Conservation (phyloP, 495 filamentous ascomycete species). For the Pyrenula massariospora region DNA sequence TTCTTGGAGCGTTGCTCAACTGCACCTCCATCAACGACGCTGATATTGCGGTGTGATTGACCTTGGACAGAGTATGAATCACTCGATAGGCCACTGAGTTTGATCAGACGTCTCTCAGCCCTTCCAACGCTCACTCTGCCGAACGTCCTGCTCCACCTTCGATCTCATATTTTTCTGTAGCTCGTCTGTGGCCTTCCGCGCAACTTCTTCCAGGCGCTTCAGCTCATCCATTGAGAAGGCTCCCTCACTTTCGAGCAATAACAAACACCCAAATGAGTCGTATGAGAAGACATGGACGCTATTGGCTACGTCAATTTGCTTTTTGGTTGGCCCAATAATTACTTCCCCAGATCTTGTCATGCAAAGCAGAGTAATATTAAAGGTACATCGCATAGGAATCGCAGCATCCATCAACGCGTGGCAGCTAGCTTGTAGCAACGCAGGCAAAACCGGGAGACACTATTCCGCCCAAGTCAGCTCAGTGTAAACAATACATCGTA, state of each 20-base stretch:
- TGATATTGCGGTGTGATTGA: too few relatives aligned
- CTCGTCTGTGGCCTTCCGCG: slow-evolving; percentile 8
- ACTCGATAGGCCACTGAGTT: too few relatives aligned
- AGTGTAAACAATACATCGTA: too few relatives aligned
- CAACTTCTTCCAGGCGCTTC: slow-evolving; percentile 57
- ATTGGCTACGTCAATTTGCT: slow-evolving; percentile 40
- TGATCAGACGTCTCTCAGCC: too few relatives aligned
- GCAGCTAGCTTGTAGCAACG: slow-evolving; percentile 59
- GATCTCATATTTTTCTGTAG: neutral
- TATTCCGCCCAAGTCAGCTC: too few relatives aligned
- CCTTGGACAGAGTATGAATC: too few relatives aligned
- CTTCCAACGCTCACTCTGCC: slow-evolving; percentile 34
- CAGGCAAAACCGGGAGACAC: slow-evolving; percentile 65
- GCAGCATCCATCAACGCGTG: slow-evolving; percentile 67
- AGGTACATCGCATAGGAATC: slow-evolving; percentile 59
- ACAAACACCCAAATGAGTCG: slow-evolving; percentile 58
- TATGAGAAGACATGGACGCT: slow-evolving; percentile 73
- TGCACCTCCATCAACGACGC: too few relatives aligned
- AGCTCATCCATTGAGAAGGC: slow-evolving; percentile 65
- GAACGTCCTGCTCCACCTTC: slow-evolving; percentile 43
- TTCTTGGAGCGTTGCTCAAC: too few relatives aligned
- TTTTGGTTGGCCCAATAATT: slow-evolving; percentile 41
- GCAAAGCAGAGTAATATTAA: slow-evolving; percentile 51
- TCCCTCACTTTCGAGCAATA: slow-evolving; percentile 75
- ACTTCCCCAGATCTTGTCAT: slow-evolving; percentile 40